Conservation (phyloP, 139 green algal species). For the Coccomyxa sp. region DNA sequence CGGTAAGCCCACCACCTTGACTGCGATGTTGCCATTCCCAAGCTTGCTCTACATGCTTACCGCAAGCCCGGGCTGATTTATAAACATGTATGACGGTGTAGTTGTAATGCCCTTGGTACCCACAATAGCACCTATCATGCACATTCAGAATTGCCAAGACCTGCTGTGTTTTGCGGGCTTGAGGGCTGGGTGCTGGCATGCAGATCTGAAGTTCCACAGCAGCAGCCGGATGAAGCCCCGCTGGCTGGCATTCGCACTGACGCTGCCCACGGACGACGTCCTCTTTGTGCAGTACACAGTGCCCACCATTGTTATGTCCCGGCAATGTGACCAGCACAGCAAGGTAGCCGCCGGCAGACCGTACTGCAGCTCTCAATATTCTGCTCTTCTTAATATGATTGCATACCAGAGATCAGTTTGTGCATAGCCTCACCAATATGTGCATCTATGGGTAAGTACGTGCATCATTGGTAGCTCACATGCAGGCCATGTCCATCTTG, state of each 20-base stretch:
- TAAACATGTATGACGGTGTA: no score
- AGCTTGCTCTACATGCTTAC: not conserved
- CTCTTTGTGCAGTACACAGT: conserved; percentile 25
- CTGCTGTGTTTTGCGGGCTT: no score
- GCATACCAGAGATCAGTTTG: not conserved
- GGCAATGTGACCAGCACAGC: conserved; percentile 13
- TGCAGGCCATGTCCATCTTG: conserved; percentile 2
- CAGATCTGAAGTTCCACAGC: conserved; percentile 22
- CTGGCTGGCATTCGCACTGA: conserved; percentile 21
- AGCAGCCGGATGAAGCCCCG: conserved; percentile 20
- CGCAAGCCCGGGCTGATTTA: not conserved
- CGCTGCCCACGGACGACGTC: conserved; percentile 13
- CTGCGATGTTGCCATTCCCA: not conserved
- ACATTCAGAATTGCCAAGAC: no score
- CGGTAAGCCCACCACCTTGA: not conserved
- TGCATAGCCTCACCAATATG: not conserved
- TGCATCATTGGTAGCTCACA: not conserved
- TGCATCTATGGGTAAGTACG: not conserved
- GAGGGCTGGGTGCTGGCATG: no score
- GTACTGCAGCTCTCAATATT: no score
- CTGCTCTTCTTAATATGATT: not conserved
- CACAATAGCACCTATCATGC: no score
- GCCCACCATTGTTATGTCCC: conserved; percentile 25
- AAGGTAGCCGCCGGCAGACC: conserved; percentile 4
- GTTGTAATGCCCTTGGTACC: no score